These are phyloP conservation scores for Malassezia yamatoensis DNA, from an alignment of 1,284 basidiomycete genomes.

Conservation along the genomic window DNA sequence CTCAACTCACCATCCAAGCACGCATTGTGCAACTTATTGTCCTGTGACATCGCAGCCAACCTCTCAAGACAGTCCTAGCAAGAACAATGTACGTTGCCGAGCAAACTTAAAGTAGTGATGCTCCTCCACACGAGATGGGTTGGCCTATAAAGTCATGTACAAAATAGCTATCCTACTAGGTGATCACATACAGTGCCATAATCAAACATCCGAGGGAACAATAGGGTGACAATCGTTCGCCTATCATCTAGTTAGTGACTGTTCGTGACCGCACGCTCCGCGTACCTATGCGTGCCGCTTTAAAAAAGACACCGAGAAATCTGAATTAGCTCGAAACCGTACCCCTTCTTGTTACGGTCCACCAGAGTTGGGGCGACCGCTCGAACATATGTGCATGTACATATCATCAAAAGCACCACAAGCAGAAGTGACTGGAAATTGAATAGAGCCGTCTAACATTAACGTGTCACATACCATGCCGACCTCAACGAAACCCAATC, in stretches of 20 bases:
- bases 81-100: no score
- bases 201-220: constrained; percentile 43
- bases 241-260: constrained; percentile 16
- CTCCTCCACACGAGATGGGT: constrained; percentile 2
- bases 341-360: constrained; percentile 88
- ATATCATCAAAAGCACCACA: constrained; percentile 83
- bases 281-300: constrained; percentile 42
- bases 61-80: neutral
- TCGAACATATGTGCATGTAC: constrained; percentile 92
- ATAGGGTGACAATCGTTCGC: constrained; percentile 44
- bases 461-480: neutral
- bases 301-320: constrained; percentile 43
- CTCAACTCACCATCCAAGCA: constrained; percentile 12
- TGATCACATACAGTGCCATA: constrained; percentile 36
- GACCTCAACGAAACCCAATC: neutral
- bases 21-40: constrained; percentile 11
- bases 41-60: constrained; percentile 8
- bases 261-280: neutral
- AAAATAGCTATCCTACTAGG: neutral
- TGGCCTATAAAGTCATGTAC: neutral
- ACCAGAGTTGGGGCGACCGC: constrained; percentile 77
- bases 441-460: constrained; percentile 77
- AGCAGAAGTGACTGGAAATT: constrained; percentile 92
- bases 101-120: no score
- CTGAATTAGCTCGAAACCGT: constrained; percentile 18